These are phyloP conservation scores for Casuarina glauca DNA, from an alignment of 306 rosid genomes.

Conservation along the genomic window DNA sequence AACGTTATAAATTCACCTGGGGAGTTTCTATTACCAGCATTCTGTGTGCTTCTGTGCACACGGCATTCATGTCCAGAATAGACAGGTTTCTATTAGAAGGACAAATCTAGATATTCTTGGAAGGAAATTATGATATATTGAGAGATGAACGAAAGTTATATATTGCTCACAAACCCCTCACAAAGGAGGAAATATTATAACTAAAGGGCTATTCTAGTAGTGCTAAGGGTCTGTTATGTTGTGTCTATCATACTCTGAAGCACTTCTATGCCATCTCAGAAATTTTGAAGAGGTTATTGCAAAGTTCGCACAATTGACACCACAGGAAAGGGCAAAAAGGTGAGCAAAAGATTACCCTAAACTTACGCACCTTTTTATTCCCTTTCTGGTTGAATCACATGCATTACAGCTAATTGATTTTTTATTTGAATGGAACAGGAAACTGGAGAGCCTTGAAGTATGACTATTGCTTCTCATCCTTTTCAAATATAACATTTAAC, in stretches of 20 bases:
- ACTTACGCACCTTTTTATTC: not conserved
- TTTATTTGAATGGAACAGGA: conserved; percentile 53
- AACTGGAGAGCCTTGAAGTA: conserved; percentile 88
- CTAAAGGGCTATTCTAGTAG: not conserved
- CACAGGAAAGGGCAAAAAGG: conserved; percentile 87
- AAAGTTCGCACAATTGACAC: conserved; percentile 63
- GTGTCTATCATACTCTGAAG: not conserved
- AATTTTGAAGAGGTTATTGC: conserved; percentile 65
- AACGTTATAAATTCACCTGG: not conserved
- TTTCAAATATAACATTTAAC: conserved; percentile 15
- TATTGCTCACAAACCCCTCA: not conserved
- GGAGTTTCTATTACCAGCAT: not conserved
- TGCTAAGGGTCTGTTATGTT: not conserved
- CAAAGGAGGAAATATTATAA: not conserved
- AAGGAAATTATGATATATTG: not conserved
- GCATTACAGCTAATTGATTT: conserved; percentile 26
- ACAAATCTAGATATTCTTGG: not conserved
- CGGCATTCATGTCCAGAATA: not conserved
- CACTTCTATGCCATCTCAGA: conserved; percentile 29
- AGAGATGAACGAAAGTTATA: not conserved
- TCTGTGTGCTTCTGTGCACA: not conserved
- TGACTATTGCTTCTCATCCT: conserved; percentile 28
- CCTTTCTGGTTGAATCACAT: conserved; percentile 24
- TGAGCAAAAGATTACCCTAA: conserved; percentile 19
- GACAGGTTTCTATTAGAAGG: not conserved